These are phyloP conservation scores for Aspergillus biplanus DNA, from an alignment of 495 filamentous ascomycete genomes.

Conservation along the genomic window DNA sequence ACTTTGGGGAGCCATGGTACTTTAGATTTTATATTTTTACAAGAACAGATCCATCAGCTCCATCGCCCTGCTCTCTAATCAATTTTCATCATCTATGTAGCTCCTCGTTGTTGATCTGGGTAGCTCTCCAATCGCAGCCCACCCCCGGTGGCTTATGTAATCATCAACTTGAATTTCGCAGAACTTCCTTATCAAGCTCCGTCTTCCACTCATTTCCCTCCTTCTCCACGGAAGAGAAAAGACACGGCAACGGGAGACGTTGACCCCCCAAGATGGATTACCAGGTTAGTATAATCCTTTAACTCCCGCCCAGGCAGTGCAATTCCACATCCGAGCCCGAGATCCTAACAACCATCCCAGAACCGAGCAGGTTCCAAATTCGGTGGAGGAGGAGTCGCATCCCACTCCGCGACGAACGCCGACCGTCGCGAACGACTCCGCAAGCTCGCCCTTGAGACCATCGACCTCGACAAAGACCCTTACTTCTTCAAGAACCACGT, in stretches of 20 bases:
- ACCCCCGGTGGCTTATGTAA: conserved; percentile 35
- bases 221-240: not conserved
- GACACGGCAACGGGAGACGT: not conserved
- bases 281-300: conserved; percentile 45
- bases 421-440: conserved; percentile 96
- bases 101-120: not conserved
- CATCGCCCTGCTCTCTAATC: not conserved
- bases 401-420: conserved; percentile 89
- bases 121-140: conserved; percentile 22
- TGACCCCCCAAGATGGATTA: conserved; percentile 56
- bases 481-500: conserved; percentile 99
- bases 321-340: conserved; percentile 14
- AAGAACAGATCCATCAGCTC: not conserved
- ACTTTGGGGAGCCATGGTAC: conserved; percentile 35
- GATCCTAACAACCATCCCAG: conserved; percentile 50
- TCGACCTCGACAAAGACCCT: conserved; percentile 98
- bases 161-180: conserved; percentile 16
- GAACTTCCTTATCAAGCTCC: conserved; percentile 23
- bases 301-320: not conserved
- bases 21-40: not conserved
- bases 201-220: conserved; percentile 15
- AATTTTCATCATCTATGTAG: not conserved
- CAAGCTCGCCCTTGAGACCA: conserved; percentile 96
- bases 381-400: conserved; percentile 95
- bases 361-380: conserved; percentile 98